Evolutionary conservation across 768 basidiomycete genomes (phyloP).

Genomic region (Phaeolepiota aurea): DNA sequence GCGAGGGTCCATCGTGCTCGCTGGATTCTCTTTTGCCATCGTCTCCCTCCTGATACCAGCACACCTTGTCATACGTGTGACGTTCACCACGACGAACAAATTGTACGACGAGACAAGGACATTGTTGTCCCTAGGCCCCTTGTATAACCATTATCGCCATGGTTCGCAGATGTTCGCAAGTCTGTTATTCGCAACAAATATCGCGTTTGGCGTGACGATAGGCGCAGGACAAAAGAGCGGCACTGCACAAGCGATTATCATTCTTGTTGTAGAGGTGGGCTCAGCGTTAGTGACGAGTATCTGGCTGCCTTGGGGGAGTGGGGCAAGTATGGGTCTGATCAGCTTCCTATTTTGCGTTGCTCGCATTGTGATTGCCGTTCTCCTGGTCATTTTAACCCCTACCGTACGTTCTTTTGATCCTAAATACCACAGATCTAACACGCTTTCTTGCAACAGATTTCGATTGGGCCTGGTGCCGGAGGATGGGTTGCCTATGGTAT

Average conservation of each 20-base stretch:
- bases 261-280: conserved; percentile 82
- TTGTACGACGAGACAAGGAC: conserved; percentile 94
- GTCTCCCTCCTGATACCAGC: conserved; percentile 75
- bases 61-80: conserved; percentile 69
- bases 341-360: conserved; percentile 91
- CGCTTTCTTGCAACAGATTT: conserved; percentile 53
- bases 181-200: conserved; percentile 72
- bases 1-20: conserved; percentile 62
- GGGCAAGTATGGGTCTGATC: conserved; percentile 93
- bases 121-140: conserved; percentile 79
- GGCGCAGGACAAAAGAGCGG: conserved; percentile 88
- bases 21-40: conserved; percentile 70
- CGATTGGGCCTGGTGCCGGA: conserved; percentile 69
- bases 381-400: conserved; percentile 85
- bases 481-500: conserved; percentile 96
- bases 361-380: conserved; percentile 81
- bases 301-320: conserved; percentile 95
- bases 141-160: conserved; percentile 92
- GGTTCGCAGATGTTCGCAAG: conserved; percentile 85
- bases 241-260: conserved; percentile 84
- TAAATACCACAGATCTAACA: conserved; percentile 1
- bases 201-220: conserved; percentile 76
- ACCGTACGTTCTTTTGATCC: conserved; percentile 49
- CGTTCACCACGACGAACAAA: conserved; percentile 76
- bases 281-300: conserved; percentile 85